A percentile compares a stretch with the other conserved stretches of the same genome.
Evolutionary conservation across 257 asterid genomes (phyloP).

Genomic region (Capsicum baccatum): DNA sequence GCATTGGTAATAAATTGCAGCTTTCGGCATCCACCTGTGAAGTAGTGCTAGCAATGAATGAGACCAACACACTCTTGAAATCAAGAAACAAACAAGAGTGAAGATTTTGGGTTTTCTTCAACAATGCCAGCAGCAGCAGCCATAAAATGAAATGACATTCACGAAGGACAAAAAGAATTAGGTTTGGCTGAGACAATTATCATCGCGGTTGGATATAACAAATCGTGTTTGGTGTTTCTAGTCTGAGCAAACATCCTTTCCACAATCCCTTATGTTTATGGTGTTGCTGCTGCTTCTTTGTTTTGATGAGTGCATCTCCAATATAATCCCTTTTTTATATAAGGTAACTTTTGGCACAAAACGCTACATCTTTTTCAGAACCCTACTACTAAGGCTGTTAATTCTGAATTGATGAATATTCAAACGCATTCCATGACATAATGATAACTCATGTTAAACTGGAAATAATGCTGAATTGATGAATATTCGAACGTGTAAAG

Average conservation of each 20-base stretch:
- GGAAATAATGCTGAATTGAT: neutral
- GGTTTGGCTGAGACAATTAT: neutral
- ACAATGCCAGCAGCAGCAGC: constrained; percentile 9
- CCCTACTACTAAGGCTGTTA: neutral
- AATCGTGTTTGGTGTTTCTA: neutral
- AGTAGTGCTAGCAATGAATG: constrained; percentile 25
- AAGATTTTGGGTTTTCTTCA: constrained; percentile 22
- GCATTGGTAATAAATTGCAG: constrained; percentile 69
- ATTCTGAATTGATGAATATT: neutral
- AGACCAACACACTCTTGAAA: constrained; percentile 36
- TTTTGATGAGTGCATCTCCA: constrained; percentile 1
- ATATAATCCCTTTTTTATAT: neutral
- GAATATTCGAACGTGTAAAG: too few species aligned
- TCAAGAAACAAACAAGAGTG: constrained; percentile 18
- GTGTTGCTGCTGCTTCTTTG: neutral
- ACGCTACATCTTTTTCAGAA: neutral
- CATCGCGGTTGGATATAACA: neutral
- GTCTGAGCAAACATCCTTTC: constrained; percentile 15
- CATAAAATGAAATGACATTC: neutral
- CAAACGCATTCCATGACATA: neutral
- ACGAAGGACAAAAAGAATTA: neutral
- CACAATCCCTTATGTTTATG: neutral
- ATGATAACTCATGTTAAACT: neutral
- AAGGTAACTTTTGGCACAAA: constrained; percentile 15
- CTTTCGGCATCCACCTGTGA: constrained; percentile 68